phyloP scores from a whole-genome alignment of 257 asterid genomes.

The Lavandula angustifolia region DNA sequence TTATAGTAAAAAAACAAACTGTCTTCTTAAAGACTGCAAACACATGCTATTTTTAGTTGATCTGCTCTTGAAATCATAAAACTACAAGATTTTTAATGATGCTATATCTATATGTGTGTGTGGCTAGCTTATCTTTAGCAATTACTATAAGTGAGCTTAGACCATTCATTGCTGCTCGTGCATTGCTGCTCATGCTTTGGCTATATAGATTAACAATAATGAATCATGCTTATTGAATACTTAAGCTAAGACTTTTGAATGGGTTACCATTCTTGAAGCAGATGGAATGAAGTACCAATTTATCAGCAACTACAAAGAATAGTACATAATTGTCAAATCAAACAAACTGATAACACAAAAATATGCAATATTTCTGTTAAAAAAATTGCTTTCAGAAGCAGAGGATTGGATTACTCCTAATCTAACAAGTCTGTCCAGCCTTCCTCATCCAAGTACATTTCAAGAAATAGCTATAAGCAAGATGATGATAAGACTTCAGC shows the following conservation, averaged over 20 bases:
- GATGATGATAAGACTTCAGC: background rate
- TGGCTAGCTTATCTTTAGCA: background rate
- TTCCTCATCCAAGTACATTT: no score
- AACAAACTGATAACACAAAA: no score
- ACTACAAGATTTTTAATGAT: slow-evolving; percentile 1
- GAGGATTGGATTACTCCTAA: no score
- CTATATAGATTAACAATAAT: background rate
- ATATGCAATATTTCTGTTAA: no score
- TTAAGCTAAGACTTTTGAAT: no score
- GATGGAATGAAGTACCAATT: no score
- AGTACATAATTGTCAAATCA: background rate
- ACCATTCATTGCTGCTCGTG: background rate
- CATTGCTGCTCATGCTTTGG: background rate
- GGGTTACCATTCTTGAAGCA: no score
- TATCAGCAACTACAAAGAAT: no score
- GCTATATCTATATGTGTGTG: background rate
- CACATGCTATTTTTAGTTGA: background rate
- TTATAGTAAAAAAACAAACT: background rate
- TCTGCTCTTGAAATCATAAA: background rate
- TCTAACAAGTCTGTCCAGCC: no score
- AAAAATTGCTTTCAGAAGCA: no score
- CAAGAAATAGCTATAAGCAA: no score
- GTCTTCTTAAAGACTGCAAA: slow-evolving; percentile 5
- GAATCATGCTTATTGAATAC: no score
- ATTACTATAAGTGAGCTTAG: background rate